phyloP scores from a whole-genome alignment of 306 rosid genomes.

The Inga laurina region DNA sequence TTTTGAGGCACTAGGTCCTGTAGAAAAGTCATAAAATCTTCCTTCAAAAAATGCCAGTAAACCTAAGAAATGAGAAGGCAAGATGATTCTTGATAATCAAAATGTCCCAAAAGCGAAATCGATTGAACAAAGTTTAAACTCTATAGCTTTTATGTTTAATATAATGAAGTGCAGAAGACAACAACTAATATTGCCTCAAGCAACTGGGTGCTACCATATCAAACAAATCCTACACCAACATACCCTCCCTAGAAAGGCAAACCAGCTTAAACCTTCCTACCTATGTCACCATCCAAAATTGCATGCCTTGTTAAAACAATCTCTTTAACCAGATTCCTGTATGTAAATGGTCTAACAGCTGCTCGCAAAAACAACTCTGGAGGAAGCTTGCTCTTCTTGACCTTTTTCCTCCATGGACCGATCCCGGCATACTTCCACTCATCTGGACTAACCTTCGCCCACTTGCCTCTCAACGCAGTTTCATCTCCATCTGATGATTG shows the following conservation, averaged over 20 bases:
- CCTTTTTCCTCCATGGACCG: conserved; percentile 83
- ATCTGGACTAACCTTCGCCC: conserved; percentile 66
- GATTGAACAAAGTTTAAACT: neutral
- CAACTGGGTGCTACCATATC: conserved; percentile 20
- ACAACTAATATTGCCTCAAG: neutral
- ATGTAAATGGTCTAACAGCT: conserved; percentile 71
- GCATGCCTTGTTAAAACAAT: conserved; percentile 89
- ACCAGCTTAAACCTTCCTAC: conserved; percentile 29
- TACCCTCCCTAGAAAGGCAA: conserved; percentile 15
- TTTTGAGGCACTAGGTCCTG: neutral
- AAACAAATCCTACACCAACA: conserved; percentile 11
- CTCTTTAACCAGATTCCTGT: conserved; percentile 88
- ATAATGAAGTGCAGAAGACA: neutral
- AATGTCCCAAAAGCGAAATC: neutral
- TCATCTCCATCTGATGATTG: conserved; percentile 60
- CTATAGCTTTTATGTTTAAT: neutral
- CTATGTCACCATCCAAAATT: conserved; percentile 90
- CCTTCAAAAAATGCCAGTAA: neutral
- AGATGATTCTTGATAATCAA: neutral
- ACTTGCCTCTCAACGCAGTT: conserved; percentile 67
- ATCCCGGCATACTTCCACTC: conserved; percentile 82
- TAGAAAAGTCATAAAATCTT: neutral
- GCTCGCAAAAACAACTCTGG: conserved; percentile 82
- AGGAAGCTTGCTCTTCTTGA: conserved; percentile 76
- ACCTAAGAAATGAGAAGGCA: neutral